phyloP scores from a whole-genome alignment of 148 eudicot species.

The Talinum fruticosum region DNA sequence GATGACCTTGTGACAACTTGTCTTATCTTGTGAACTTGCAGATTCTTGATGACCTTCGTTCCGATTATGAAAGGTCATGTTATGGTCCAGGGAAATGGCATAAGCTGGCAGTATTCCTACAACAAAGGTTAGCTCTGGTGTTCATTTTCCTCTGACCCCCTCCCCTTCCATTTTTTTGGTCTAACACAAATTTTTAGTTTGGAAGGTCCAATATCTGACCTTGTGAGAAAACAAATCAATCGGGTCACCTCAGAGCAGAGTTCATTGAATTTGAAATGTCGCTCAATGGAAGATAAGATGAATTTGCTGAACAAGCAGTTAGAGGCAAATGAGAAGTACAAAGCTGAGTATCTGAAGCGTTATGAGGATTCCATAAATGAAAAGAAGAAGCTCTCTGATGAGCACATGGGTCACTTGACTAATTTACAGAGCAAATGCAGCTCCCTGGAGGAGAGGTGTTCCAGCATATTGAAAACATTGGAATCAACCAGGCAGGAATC shows the following conservation, averaged over 20 bases:
- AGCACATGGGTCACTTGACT: slow-evolving; percentile 66
- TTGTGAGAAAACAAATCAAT: slow-evolving; percentile 78
- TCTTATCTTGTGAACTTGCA: no score
- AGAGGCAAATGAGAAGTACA: slow-evolving; percentile 82
- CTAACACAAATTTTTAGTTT: slow-evolving; percentile 42
- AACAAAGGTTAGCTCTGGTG: slow-evolving; percentile 59
- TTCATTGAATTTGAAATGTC: slow-evolving; percentile 66
- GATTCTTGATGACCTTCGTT: slow-evolving; percentile 69
- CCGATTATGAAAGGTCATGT: slow-evolving; percentile 71
- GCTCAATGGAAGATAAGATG: slow-evolving; percentile 83
- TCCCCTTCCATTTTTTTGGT: background rate
- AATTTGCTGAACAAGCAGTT: slow-evolving; percentile 71
- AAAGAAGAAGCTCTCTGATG: slow-evolving; percentile 81
- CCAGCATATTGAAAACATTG: slow-evolving; percentile 59
- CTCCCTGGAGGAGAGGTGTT: slow-evolving; percentile 80
- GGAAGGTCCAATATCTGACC: slow-evolving; percentile 87
- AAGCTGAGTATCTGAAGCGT: slow-evolving; percentile 83
- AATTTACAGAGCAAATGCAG: slow-evolving; percentile 78
- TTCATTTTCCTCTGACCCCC: background rate
- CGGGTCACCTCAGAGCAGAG: slow-evolving; percentile 78
- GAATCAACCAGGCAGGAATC: slow-evolving; percentile 65
- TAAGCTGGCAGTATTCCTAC: slow-evolving; percentile 60
- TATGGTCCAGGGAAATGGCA: slow-evolving; percentile 96
- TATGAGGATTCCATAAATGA: slow-evolving; percentile 85
- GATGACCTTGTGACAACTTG: no score